Evolutionary conservation across 345 rosid species (phyloP).

Genomic region (Capsella bursapastoris): DNA sequence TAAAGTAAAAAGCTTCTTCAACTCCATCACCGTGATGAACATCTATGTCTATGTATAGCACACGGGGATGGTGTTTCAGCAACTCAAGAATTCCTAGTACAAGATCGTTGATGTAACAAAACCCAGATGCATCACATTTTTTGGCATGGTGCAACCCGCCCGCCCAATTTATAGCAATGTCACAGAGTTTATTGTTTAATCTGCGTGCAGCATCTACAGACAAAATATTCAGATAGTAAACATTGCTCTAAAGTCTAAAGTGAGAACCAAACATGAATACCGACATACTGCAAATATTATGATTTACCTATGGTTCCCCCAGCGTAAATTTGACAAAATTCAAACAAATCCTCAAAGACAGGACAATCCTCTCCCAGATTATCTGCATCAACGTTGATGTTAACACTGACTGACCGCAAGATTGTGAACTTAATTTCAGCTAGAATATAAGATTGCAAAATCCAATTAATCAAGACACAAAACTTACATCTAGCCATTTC

Average conservation of each 20-base stretch:
- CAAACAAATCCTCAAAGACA: slow-evolving; percentile 91
- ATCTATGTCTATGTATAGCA: slow-evolving; percentile 89
- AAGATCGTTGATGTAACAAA: slow-evolving; percentile 96
- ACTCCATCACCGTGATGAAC: slow-evolving; percentile 99
- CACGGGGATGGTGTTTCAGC: slow-evolving; percentile 87
- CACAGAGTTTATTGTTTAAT: slow-evolving; percentile 89
- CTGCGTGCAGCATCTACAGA: slow-evolving; percentile 87
- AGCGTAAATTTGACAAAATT: slow-evolving; percentile 96
- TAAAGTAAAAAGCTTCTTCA: slow-evolving; percentile 97
- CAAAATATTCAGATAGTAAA: slow-evolving; percentile 9
- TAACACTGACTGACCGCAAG: too few species aligned
- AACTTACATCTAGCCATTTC: slow-evolving; percentile 75
- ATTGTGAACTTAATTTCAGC: not conserved
- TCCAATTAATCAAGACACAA: not conserved
- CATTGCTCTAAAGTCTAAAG: slow-evolving; percentile 1
- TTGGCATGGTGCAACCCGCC: slow-evolving; percentile 99
- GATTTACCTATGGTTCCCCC: slow-evolving; percentile 93
- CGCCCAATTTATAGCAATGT: slow-evolving; percentile 99
- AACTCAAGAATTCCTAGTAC: slow-evolving; percentile 96
- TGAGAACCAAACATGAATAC: slow-evolving; percentile 11
- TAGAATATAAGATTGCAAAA: not conserved
- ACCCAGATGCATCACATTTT: slow-evolving; percentile 97
- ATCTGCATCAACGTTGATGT: slow-evolving; percentile 52
- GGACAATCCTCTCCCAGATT: slow-evolving; percentile 99
- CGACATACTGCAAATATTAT: not conserved